Conservation (phyloP, 306 rosid species). For the Rubus idaeus region DNA sequence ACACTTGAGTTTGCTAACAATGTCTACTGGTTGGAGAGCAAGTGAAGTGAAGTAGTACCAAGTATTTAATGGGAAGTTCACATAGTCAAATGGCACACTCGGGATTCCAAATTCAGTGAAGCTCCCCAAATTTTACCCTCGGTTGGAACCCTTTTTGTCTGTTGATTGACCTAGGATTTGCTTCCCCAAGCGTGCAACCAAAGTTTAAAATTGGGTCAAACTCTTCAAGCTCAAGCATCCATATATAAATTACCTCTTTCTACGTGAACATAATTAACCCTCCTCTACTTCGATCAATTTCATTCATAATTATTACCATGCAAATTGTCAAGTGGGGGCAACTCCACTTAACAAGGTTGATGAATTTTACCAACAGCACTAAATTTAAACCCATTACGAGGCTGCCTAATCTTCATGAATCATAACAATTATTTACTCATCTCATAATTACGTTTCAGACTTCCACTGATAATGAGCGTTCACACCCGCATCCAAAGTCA, state of each 20-base stretch:
- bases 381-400: conserved; percentile 4
- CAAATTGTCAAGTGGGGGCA: conserved; percentile 1
- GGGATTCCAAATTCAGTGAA: conserved; percentile 76
- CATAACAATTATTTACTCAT: background rate
- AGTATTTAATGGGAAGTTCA: conserved; percentile 38
- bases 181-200: conserved; percentile 65
- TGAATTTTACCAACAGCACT: conserved; percentile 16
- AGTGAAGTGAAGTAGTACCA: conserved; percentile 34
- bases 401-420: conserved; percentile 9
- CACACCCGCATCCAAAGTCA: background rate
- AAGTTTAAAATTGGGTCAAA: conserved; percentile 51
- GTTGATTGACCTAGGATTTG: conserved; percentile 69
- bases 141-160: conserved; percentile 76
- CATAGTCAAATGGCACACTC: conserved; percentile 59
- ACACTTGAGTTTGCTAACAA: conserved; percentile 34
- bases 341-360: conserved; percentile 5
- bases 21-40: conserved; percentile 46
- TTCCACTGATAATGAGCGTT: too few relatives aligned
- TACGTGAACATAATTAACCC: conserved; percentile 51
- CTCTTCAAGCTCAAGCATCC: conserved; percentile 52
- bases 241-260: conserved; percentile 45
- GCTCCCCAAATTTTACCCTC: conserved; percentile 72
- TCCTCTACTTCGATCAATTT: conserved; percentile 15
- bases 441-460: background rate
- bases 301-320: conserved; percentile 8